Evolutionary conservation across 176 grass and related monocot species (phyloP).

Genomic region (Ampelocalamus luodianensis): DNA sequence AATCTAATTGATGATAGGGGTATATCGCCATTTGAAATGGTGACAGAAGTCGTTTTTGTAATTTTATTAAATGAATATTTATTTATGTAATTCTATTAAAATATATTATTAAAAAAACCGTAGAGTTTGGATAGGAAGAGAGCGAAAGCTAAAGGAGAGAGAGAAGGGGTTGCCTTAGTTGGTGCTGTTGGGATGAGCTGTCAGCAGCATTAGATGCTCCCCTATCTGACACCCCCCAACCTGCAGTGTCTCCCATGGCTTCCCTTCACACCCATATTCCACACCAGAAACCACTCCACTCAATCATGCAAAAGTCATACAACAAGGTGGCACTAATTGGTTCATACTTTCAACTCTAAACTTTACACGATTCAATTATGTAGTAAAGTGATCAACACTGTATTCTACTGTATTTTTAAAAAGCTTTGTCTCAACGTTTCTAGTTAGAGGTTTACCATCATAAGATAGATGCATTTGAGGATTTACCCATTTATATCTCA

Average conservation of each 20-base stretch:
- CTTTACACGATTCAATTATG: conserved; percentile 6
- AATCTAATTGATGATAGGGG: no score
- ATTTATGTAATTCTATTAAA: no score
- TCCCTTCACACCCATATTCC: neutral
- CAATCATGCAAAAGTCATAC: conserved; percentile 30
- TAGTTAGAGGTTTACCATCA: no score
- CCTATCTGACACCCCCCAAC: conserved; percentile 60
- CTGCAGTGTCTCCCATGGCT: conserved; percentile 55
- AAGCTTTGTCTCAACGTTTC: neutral
- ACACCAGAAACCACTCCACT: conserved; percentile 2
- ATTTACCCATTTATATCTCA: no score
- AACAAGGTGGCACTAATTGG: neutral
- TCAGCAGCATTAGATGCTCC: conserved; percentile 81
- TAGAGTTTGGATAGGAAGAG: neutral
- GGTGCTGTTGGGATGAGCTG: conserved; percentile 73
- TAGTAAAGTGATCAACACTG: neutral
- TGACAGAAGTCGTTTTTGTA: no score
- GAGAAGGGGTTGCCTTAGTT: neutral
- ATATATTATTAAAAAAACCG: no score
- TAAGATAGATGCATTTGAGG: no score
- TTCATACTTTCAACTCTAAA: neutral
- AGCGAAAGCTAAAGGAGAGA: neutral
- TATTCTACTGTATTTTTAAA: neutral
- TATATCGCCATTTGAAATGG: no score
- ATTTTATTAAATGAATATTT: no score